Percentiles rank a stretch among this genome's conserved stretches.
Conservation (phyloP, 164 flowering plant species). For the Buxus sempervirens region DNA sequence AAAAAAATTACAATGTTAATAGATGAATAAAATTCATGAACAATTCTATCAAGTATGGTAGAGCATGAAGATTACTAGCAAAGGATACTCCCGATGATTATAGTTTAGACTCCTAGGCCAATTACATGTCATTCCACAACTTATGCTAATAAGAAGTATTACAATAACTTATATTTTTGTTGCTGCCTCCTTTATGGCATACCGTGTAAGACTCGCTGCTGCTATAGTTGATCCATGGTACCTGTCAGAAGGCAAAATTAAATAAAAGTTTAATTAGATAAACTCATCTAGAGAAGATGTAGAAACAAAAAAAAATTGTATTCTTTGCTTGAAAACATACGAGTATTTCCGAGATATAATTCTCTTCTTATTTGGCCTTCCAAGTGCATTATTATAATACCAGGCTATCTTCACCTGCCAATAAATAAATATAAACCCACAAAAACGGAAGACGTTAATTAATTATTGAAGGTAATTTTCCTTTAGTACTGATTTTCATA, state of each 20-base stretch:
- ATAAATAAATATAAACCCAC: neutral
- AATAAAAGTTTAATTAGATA: too few relatives aligned
- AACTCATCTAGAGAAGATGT: neutral
- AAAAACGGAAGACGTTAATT: neutral
- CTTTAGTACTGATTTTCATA: too few relatives aligned
- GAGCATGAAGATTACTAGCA: neutral
- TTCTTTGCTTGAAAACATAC: constrained; percentile 47
- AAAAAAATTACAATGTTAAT: constrained; percentile 9
- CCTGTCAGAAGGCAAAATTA: constrained; percentile 39
- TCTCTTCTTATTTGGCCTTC: constrained; percentile 92
- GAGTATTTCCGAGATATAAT: constrained; percentile 86
- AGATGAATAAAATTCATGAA: neutral
- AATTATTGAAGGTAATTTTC: too few relatives aligned
- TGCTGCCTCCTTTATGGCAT: constrained; percentile 3
- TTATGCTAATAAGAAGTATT: too few relatives aligned
- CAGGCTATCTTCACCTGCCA: constrained; percentile 94
- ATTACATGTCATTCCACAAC: too few relatives aligned
- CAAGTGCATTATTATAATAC: constrained; percentile 97
- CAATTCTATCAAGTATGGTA: neutral
- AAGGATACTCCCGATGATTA: neutral
- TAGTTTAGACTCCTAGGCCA: too few relatives aligned
- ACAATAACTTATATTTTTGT: too few relatives aligned
- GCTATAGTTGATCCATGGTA: constrained; percentile 97
- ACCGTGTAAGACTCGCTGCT: constrained; percentile 97
- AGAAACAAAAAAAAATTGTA: constrained; percentile 1